Conservation (phyloP, 768 basidiomycete genomes). For the Boletellus emodensis region DNA sequence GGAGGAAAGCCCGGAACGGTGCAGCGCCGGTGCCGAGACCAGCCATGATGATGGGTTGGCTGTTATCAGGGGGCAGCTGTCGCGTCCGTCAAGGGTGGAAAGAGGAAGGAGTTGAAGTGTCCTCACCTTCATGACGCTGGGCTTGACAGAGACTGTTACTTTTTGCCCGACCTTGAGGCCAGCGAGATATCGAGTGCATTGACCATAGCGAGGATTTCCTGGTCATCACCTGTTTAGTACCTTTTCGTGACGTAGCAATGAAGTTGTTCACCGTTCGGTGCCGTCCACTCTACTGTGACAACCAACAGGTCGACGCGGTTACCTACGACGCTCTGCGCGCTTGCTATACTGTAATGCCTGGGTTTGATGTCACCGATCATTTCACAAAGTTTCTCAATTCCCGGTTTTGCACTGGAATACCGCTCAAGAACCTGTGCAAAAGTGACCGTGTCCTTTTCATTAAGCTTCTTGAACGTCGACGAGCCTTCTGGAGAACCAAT, state of each 20-base stretch:
- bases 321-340: constrained; percentile 91
- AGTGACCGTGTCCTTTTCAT: constrained; percentile 91
- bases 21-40: constrained; percentile 98
- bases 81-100: constrained; percentile 9
- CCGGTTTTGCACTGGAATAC: constrained; percentile 76
- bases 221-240: constrained; percentile 1
- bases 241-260: not conserved
- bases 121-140: constrained; percentile 96
- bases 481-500: constrained; percentile 91
- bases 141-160: constrained; percentile 96
- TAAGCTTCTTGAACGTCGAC: constrained; percentile 90
- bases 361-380: constrained; percentile 94
- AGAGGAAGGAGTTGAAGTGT: not conserved
- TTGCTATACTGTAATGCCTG: constrained; percentile 97
- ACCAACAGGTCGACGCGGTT: constrained; percentile 92
- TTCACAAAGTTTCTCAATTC: constrained; percentile 82
- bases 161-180: constrained; percentile 81
- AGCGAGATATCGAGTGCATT: constrained; percentile 94
- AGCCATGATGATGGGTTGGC: constrained; percentile 96
- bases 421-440: constrained; percentile 82
- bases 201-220: constrained; percentile 82
- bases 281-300: constrained; percentile 93
- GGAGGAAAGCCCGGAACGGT: constrained; percentile 98
- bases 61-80: constrained; percentile 77
- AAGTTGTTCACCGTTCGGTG: constrained; percentile 63